Base-by-base conservation (phyloP, 305 asterid genomes). In the Solanum chacoense region DNA sequence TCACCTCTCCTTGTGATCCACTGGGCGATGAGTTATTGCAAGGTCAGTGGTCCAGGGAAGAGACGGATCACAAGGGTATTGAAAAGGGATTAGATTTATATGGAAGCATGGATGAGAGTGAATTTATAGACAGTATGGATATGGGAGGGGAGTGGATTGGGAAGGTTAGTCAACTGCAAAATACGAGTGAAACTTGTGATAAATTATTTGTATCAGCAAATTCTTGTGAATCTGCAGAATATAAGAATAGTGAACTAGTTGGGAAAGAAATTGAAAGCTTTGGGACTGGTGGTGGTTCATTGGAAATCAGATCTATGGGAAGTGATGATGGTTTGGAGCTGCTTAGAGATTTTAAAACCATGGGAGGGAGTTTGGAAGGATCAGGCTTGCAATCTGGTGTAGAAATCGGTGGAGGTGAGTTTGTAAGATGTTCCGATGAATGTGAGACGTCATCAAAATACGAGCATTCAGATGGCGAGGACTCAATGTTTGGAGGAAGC, bases 401-500 rank as follows among this genome's bases (percentile, higher is more conserved):
- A 32, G 75, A 38, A 50, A 31, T 24, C 5, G 8, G 74, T 77
- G 91, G 90, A 16, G 90, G 78, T 31, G 91, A 90, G 87, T 86
- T 63, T 76, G 90, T 87, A 88, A 91, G 89, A 89, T 84, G 91
- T 91, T 92, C 88, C 6, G 93, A 92, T 90, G 95, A 93, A 84
- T 91, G 90, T 85, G 97, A 92, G 88, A 88, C 90, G 28, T 93
- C 94, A 6, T 92, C 95, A 18, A 92, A 94, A 91, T 50, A 89
- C 76, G 98, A 93, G 50, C 95, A 93, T 88, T 96, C 98, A 22
- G 98, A 95, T 77, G 97, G 95, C 40, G 98, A 94, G 81, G 96
- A 94, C 89, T 97, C 99, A 8, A 94, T 97, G 98, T 96, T 88
- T 90, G 99, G 98, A 87, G 90, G 92, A 89, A 95, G 91, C 36